These are phyloP conservation scores for Pythium coloratum DNA, from an alignment of 352 stramenopile species.

Conservation along the genomic window DNA sequence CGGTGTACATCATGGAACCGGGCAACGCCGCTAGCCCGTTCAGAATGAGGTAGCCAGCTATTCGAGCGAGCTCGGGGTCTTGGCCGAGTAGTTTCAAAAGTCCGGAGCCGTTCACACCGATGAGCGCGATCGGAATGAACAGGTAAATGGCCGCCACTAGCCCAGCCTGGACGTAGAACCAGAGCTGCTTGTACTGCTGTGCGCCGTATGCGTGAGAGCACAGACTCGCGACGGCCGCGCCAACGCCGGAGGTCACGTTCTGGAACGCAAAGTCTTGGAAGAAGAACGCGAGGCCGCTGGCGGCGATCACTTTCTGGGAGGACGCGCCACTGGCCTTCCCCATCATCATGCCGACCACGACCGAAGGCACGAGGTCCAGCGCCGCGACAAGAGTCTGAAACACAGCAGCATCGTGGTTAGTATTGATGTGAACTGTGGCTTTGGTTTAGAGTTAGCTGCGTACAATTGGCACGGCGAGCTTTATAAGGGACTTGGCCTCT, in stretches of 20 bases:
- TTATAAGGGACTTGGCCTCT: too few relatives aligned
- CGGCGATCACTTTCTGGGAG: constrained; percentile 52
- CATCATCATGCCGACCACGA: constrained; percentile 62
- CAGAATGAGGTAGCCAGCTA: constrained; percentile 42
- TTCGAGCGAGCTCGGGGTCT: constrained; percentile 41
- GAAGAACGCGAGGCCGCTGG: constrained; percentile 46
- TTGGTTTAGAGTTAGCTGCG: too few relatives aligned
- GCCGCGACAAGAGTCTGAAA: constrained; percentile 42
- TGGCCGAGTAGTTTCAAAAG: constrained; percentile 53
- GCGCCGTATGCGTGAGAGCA: constrained; percentile 63
- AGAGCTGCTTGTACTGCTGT: constrained; percentile 47
- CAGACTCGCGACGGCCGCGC: constrained; percentile 56
- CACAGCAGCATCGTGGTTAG: too few relatives aligned
- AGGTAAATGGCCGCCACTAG: constrained; percentile 39
- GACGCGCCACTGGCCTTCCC: constrained; percentile 39
- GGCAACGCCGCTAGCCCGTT: constrained; percentile 42
- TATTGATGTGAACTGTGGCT: too few relatives aligned
- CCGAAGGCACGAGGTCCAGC: constrained; percentile 50
- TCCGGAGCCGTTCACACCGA: constrained; percentile 37
- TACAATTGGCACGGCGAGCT: too few relatives aligned
- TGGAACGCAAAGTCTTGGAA: constrained; percentile 52
- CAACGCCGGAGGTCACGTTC: constrained; percentile 46
- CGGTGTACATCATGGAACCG: constrained; percentile 37
- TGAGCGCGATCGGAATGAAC: constrained; percentile 32
- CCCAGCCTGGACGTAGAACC: constrained; percentile 54